Percentiles rank a stretch among this genome's conserved stretches.
phyloP scores from a whole-genome alignment of 2,329 filamentous ascomycete genomes.

The Drechslerella dactyloides region DNA sequence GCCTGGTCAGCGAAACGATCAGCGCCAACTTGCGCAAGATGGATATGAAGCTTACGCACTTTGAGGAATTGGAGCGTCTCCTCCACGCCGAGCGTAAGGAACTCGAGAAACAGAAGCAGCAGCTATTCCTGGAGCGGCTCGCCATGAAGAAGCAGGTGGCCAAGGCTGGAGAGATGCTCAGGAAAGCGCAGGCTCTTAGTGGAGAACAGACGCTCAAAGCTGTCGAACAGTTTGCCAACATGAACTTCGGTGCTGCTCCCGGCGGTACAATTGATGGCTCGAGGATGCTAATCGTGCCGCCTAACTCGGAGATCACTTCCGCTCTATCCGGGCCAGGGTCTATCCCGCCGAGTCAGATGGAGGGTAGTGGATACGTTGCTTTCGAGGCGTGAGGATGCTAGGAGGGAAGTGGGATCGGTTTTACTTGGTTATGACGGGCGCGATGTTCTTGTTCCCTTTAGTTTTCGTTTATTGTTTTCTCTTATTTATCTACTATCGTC shows the following conservation, averaged over 20 bases:
- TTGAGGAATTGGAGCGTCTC: constrained; percentile 92
- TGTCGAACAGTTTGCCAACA: constrained; percentile 56
- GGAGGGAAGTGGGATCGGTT: neutral
- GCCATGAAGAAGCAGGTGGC: constrained; percentile 86
- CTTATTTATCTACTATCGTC: no score
- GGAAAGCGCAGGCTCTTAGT: constrained; percentile 60
- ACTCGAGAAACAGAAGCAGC: constrained; percentile 86
- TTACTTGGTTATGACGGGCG: neutral
- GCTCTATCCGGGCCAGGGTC: constrained; percentile 25
- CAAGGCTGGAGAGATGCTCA: constrained; percentile 79
- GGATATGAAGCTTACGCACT: constrained; percentile 93
- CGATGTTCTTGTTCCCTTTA: neutral
- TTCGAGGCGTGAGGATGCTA: constrained; percentile 32
- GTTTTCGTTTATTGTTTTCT: neutral
- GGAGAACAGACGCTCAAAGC: constrained; percentile 57
- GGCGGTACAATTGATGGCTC: constrained; percentile 60
- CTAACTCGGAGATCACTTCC: constrained; percentile 26
- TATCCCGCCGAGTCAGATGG: constrained; percentile 44
- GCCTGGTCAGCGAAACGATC: constrained; percentile 86
- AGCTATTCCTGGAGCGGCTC: constrained; percentile 89
- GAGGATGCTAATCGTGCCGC: constrained; percentile 55
- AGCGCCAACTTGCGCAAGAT: constrained; percentile 96
- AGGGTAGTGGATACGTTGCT: constrained; percentile 32
- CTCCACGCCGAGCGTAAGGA: constrained; percentile 91
- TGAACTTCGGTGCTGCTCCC: constrained; percentile 36